These are phyloP conservation scores for Gynochthodes officinalis DNA, from an alignment of 257 asterid genomes.

Conservation along the genomic window DNA sequence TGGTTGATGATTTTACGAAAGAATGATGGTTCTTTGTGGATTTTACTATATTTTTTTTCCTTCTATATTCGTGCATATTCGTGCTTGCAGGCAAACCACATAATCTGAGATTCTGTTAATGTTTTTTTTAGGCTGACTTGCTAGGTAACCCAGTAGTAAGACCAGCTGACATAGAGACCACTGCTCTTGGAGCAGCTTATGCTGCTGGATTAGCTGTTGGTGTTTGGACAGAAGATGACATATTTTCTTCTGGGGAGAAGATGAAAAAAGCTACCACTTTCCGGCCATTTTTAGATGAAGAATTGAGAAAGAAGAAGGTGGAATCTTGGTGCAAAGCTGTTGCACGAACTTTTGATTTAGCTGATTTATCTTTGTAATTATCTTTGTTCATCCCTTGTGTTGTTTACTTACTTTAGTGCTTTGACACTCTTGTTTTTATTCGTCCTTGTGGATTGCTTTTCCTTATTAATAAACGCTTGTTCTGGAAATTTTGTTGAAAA, in stretches of 20 bases:
- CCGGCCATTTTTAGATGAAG: slow-evolving; percentile 47
- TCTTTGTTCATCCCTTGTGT: not conserved
- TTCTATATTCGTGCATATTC: not conserved
- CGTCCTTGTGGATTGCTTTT: not conserved
- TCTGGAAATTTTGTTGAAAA: not conserved
- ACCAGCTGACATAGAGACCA: slow-evolving; percentile 86
- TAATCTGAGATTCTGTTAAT: not conserved
- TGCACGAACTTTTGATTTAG: slow-evolving; percentile 71
- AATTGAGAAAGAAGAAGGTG: slow-evolving; percentile 62
- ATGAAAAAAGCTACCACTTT: slow-evolving; percentile 50
- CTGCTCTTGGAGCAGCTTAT: slow-evolving; percentile 96
- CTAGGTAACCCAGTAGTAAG: slow-evolving; percentile 76
- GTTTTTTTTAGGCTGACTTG: slow-evolving; percentile 60
- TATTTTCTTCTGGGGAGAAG: slow-evolving; percentile 60
- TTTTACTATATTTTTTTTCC: too few relatives aligned
- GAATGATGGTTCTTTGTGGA: not conserved
- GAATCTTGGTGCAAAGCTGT: slow-evolving; percentile 96
- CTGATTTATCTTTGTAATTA: slow-evolving; percentile 39
- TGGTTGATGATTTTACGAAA: too few relatives aligned
- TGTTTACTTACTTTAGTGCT: too few relatives aligned
- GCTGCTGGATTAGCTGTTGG: slow-evolving; percentile 96
- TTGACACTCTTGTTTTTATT: not conserved
- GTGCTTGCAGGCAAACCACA: not conserved
- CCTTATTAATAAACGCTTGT: not conserved
- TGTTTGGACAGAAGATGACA: slow-evolving; percentile 63